Evolutionary conservation across 2,329 filamentous ascomycete genomes (phyloP), one percentile per base, ranked within the genome.

Genomic region (Ceratocystis alfenasii): DNA sequence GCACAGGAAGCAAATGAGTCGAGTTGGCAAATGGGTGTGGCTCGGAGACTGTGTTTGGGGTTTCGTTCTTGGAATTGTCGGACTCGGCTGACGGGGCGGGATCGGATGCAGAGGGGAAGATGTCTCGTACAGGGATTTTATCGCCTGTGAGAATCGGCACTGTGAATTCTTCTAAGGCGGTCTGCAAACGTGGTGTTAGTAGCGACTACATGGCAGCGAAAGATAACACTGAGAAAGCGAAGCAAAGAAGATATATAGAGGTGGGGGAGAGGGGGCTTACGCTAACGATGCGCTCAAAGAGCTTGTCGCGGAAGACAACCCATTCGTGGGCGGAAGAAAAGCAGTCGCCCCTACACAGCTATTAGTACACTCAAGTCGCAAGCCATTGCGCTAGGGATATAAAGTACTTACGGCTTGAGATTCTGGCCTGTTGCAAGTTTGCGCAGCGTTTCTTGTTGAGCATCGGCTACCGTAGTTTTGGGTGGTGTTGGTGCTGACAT

Each of bases 1-100:
- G 85, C 6, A 80, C 79, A 1, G 88, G 87, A 15, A 92, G 79
- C 20, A 78, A 75, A 50, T 78, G 78, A 8, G 78, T 70, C n/a
- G 17, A 69, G 65, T 69, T 73, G 69, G 28, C 8, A 59, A 59
- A 30, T 10, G 55, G 15, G 30, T 59, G 55, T 22, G 69, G 5
- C 72, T 73, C 36, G 68, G 70, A 22, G 41, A 22, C 33, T 12
- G 44, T 28, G 17, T 57, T 28, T 30, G 50, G 25, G 15, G 20
- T 50, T 36, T 69, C 55, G 74, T 70, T 61, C 73, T 70, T 64
- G 78, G 76, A 8, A 25, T 28, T 28, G 69, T 72, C 73, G 68
- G 73, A 78, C 22, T 70, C 69, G 20, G 76, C 66, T n/a, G 36
- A 20, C 20, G 20, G 76, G 71, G 68, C 73, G 72, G 65, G 72